A percentile compares a stretch with the other conserved stretches of the same genome.
Conservation (phyloP, 129 eudicot species). For the Rutidosis leptorrhynchoides region DNA sequence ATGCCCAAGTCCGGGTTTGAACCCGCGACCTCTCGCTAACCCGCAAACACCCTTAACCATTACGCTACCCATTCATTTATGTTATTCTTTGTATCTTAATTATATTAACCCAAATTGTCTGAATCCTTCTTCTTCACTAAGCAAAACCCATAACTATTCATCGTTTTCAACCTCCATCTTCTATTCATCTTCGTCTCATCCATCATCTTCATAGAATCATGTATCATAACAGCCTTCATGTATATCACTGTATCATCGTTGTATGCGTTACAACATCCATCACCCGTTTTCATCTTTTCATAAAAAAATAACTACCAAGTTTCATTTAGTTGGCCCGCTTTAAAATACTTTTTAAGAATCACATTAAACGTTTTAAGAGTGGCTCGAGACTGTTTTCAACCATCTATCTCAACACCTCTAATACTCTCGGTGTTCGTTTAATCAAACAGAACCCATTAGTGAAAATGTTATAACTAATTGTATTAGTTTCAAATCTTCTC, state of each 20-base stretch:
- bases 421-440: conserved; percentile 60
- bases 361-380: conserved; percentile 58
- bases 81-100: too few relatives aligned
- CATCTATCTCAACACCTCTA: conserved; percentile 87
- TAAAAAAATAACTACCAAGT: conserved; percentile 79
- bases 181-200: too few relatives aligned
- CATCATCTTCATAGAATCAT: too few relatives aligned
- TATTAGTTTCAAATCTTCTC: conserved; percentile 65
- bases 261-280: conserved; percentile 94
- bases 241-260: conserved; percentile 78
- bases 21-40: too few relatives aligned
- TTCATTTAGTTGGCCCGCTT: conserved; percentile 65
- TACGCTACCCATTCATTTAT: too few relatives aligned
- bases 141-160: too few relatives aligned
- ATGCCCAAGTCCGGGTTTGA: too few relatives aligned
- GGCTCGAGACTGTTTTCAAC: conserved; percentile 65
- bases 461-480: conserved; percentile 67
- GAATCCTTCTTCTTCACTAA: too few relatives aligned
- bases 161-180: too few relatives aligned
- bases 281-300: conserved; percentile 69
- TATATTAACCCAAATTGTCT: too few relatives aligned
- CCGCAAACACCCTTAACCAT: too few relatives aligned
- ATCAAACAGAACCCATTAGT: conserved; percentile 85
- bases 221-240: too few relatives aligned
- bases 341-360: conserved; percentile 74